Conservation (phyloP, 495 filamentous ascomycete genomes). For the Pyronema domesticum region DNA sequence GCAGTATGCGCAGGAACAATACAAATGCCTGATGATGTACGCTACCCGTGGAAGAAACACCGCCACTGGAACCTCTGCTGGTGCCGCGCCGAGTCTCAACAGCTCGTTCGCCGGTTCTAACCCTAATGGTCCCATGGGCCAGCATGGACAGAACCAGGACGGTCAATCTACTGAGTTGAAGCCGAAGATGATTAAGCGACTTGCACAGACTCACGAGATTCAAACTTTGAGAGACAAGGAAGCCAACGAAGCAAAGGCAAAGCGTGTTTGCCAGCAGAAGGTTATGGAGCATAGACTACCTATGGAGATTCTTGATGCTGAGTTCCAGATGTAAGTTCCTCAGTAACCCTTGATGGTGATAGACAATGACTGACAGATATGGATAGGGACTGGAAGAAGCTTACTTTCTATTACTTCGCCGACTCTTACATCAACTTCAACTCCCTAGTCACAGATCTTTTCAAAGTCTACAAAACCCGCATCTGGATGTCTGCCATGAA, state of each 20-base stretch:
- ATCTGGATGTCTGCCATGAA: slow-evolving; percentile 99
- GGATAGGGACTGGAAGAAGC: slow-evolving; percentile 88
- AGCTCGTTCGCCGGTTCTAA: slow-evolving; percentile 30
- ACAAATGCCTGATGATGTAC: slow-evolving; percentile 95
- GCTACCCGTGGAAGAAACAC: slow-evolving; percentile 49
- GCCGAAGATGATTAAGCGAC: slow-evolving; percentile 86
- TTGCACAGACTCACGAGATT: slow-evolving; percentile 82
- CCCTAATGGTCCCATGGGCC: slow-evolving; percentile 10
- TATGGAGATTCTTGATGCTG: slow-evolving; percentile 98
- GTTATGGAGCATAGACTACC: slow-evolving; percentile 83
- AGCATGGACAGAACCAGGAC: slow-evolving; percentile 34
- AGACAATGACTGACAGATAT: neutral
- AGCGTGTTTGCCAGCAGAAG: slow-evolving; percentile 88
- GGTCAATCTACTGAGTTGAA: slow-evolving; percentile 66
- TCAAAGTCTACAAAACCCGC: slow-evolving; percentile 96
- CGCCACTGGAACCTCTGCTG: slow-evolving; percentile 33
- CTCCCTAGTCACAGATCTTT: slow-evolving; percentile 84
- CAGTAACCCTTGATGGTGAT: neutral
- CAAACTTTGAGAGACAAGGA: slow-evolving; percentile 79
- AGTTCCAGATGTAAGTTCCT: slow-evolving; percentile 80
- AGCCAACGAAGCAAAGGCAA: slow-evolving; percentile 92
- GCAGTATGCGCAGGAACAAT: slow-evolving; percentile 78
- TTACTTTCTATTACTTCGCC: slow-evolving; percentile 97
- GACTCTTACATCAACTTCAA: slow-evolving; percentile 99
- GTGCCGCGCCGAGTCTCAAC: slow-evolving; percentile 44